phyloP scores from a whole-genome alignment of 2,329 filamentous ascomycete genomes.

The Amauroascus niger region DNA sequence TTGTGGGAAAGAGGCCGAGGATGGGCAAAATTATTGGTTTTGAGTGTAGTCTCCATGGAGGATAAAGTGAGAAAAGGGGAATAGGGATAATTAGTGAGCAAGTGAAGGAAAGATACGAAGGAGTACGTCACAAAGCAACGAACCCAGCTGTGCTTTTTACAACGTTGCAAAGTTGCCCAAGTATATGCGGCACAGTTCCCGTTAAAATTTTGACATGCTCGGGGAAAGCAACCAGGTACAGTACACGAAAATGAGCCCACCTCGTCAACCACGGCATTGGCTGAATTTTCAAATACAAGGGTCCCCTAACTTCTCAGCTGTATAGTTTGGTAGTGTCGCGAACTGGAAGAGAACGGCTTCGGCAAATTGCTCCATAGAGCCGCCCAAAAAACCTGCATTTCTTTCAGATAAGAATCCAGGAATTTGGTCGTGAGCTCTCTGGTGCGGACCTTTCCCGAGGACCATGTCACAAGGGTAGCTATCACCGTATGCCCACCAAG shows the following conservation, averaged over 20 bases:
- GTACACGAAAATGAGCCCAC: constrained; percentile 10
- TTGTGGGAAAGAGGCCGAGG: neutral
- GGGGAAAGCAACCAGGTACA: neutral
- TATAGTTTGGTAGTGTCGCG: neutral
- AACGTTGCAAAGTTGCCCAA: neutral
- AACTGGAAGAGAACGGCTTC: neutral
- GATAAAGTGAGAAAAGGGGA: neutral
- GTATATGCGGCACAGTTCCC: constrained; percentile 2
- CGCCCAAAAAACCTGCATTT: neutral
- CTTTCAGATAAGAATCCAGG: neutral
- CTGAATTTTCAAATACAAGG: neutral
- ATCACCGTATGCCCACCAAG: too few species aligned
- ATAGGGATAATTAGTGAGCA: neutral
- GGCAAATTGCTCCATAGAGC: neutral
- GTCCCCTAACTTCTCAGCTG: neutral
- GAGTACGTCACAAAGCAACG: neutral
- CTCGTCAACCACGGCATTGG: constrained; percentile 5
- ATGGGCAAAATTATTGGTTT: neutral
- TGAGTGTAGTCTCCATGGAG: constrained; percentile 7
- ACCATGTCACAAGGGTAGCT: neutral
- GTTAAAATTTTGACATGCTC: constrained; percentile 2
- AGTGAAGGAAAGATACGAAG: neutral
- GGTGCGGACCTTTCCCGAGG: neutral
- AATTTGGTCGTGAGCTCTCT: neutral
- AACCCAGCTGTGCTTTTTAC: neutral